Percentiles rank a stretch among this genome's conserved stretches.
Conservation (phyloP, 371 early-diverging fungal genomes). For the Syncephalastrum monosporum region DNA sequence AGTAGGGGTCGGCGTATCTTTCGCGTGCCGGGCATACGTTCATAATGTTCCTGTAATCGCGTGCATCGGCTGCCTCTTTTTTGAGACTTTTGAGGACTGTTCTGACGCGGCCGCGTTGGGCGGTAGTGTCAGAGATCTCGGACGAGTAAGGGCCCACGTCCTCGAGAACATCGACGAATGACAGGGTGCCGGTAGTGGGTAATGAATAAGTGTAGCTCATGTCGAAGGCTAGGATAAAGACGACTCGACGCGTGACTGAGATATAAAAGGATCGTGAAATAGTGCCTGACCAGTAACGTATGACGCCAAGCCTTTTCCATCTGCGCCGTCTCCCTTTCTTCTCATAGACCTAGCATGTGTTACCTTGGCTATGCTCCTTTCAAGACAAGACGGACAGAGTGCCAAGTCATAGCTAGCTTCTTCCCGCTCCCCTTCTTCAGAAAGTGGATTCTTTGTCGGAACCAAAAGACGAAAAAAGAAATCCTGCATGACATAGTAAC, state of each 20-base stretch:
- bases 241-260: background rate
- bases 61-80: constrained; percentile 47
- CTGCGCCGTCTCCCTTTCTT: no score
- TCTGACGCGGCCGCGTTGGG: constrained; percentile 57
- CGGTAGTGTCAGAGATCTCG: constrained; percentile 63
- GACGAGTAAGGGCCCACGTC: constrained; percentile 40
- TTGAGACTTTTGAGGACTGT: constrained; percentile 57
- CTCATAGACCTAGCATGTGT: no score
- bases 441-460: no score
- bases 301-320: no score
- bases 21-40: constrained; percentile 23
- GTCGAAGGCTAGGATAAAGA: background rate
- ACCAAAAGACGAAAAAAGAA: no score
- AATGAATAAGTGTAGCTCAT: constrained; percentile 62
- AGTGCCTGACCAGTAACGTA: no score
- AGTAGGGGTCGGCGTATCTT: background rate
- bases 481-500: no score
- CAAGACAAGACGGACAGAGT: no score
- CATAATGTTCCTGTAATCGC: constrained; percentile 52
- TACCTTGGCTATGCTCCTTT: no score
- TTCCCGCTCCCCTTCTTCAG: no score
- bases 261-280: no score
- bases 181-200: constrained; percentile 62
- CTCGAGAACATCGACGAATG: constrained; percentile 56
- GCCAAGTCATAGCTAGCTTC: no score